Evolutionary conservation across 2,329 filamentous ascomycete species (phyloP).

Genomic region (Colletotrichum kahawae): DNA sequence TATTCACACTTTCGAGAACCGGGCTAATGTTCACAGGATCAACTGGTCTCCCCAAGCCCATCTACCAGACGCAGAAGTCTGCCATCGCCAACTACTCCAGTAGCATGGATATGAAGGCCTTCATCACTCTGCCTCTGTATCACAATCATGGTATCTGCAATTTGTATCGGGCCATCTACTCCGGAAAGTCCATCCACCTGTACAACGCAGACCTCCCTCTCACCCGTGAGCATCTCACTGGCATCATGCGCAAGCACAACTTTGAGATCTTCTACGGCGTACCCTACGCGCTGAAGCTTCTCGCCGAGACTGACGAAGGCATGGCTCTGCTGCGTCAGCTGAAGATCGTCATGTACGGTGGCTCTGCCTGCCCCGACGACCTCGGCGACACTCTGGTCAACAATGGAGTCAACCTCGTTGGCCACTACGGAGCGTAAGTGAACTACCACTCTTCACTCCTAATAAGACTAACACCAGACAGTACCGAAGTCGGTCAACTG

Average conservation of each 20-base stretch:
- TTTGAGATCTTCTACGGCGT: slow-evolving; percentile 65
- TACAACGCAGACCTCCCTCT: slow-evolving; percentile 62
- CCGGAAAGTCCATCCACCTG: slow-evolving; percentile 53
- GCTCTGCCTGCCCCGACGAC: slow-evolving; percentile 63
- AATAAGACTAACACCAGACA: neutral
- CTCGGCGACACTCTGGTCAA: slow-evolving; percentile 58
- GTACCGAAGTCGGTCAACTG: slow-evolving; percentile 65
- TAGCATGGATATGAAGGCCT: slow-evolving; percentile 46
- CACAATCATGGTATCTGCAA: slow-evolving; percentile 64
- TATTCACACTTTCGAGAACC: neutral
- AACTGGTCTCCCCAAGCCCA: slow-evolving; percentile 68
- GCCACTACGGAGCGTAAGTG: slow-evolving; percentile 61
- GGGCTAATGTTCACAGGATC: slow-evolving; percentile 44
- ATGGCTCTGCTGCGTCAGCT: slow-evolving; percentile 48
- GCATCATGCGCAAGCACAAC: slow-evolving; percentile 44
- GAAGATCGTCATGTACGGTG: slow-evolving; percentile 62
- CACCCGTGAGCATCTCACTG: slow-evolving; percentile 52
- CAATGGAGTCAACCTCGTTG: slow-evolving; percentile 58
- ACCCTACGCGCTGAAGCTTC: slow-evolving; percentile 67
- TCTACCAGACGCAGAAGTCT: slow-evolving; percentile 60
- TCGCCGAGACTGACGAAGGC: slow-evolving; percentile 63
- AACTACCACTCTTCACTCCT: neutral
- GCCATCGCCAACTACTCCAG: slow-evolving; percentile 52
- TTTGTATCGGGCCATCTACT: slow-evolving; percentile 57
- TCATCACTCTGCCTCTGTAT: slow-evolving; percentile 63